Conservation (phyloP, 169 alveolate genomes). For the Eimeria necatrix region DNA sequence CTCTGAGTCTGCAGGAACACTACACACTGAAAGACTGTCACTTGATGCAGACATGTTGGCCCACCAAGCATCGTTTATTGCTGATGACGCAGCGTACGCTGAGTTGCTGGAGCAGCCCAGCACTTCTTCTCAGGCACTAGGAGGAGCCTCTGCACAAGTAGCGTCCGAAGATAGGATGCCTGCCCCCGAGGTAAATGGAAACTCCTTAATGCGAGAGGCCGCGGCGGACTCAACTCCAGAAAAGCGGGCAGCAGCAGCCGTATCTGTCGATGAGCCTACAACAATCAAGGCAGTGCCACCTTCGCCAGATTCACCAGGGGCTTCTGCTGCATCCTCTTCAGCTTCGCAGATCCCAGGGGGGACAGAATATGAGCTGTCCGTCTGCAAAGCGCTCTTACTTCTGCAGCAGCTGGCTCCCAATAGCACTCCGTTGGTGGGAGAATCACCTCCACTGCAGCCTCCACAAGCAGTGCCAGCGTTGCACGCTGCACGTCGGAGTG, state of each 20-base stretch:
- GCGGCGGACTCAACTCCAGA: neutral
- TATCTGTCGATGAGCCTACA: neutral
- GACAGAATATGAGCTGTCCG: constrained; percentile 34
- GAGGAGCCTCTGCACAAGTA: neutral
- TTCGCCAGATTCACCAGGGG: neutral
- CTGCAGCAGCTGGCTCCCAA: constrained; percentile 33
- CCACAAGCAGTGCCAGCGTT: neutral
- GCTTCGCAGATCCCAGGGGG: neutral
- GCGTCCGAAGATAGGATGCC: neutral
- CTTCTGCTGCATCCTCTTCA: neutral
- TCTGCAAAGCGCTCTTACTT: constrained; percentile 48
- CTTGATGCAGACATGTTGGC: neutral
- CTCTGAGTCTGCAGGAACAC: neutral
- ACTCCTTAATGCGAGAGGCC: neutral
- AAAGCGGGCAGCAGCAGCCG: neutral
- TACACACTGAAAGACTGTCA: neutral
- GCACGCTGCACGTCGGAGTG: neutral
- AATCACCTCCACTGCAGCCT: constrained; percentile 3
- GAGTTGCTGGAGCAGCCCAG: constrained; percentile 7
- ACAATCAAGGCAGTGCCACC: too few species aligned
- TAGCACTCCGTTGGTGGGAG: neutral
- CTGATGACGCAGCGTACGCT: constrained; percentile 38
- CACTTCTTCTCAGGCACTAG: neutral
- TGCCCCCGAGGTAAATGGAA: neutral
- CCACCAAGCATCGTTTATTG: constrained; percentile 6